Percentiles rank a stretch among this genome's conserved stretches.
Conservation (phyloP, 2,329 filamentous ascomycete species). For the Macrophomina pseudophaseolina region DNA sequence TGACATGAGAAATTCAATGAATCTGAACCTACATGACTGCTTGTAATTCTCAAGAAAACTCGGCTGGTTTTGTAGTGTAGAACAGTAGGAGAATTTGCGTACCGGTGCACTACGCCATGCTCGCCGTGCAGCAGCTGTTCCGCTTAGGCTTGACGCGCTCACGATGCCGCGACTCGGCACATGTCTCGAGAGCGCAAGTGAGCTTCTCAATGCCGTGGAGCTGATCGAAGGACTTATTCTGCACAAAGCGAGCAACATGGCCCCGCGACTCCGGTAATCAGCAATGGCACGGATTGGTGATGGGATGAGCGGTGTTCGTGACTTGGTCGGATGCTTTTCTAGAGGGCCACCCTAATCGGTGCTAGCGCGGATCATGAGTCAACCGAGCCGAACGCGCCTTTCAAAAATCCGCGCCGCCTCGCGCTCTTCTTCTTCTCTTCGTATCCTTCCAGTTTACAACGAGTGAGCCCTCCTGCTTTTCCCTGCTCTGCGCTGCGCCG, state of each 20-base stretch:
- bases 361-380: conserved; percentile 13
- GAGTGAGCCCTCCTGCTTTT: conserved; percentile 66
- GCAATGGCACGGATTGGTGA: conserved; percentile 10
- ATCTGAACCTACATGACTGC: conserved; percentile 47
- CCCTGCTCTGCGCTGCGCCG: conserved; percentile 26
- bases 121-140: not conserved
- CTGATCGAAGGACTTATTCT: not conserved
- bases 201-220: not conserved
- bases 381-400: conserved; percentile 1
- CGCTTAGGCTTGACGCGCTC: not conserved
- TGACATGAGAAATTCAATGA: conserved; percentile 12
- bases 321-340: conserved; percentile 6
- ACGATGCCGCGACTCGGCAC: not conserved
- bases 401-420: conserved; percentile 4
- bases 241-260: conserved; percentile 7
- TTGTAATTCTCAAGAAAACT: conserved; percentile 50
- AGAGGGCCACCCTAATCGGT: conserved; percentile 27
- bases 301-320: not conserved
- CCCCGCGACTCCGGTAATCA: not conserved
- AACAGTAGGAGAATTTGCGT: not conserved
- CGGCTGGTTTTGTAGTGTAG: not conserved
- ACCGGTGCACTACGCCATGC: not conserved
- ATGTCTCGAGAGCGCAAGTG: not conserved
- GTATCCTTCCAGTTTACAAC: conserved; percentile 99
- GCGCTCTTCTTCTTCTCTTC: conserved; percentile 47